A percentile compares a stretch with the other conserved stretches of the same genome.
Conservation (phyloP, 2,329 filamentous ascomycete genomes). For the Cytospora paraplurivora region DNA sequence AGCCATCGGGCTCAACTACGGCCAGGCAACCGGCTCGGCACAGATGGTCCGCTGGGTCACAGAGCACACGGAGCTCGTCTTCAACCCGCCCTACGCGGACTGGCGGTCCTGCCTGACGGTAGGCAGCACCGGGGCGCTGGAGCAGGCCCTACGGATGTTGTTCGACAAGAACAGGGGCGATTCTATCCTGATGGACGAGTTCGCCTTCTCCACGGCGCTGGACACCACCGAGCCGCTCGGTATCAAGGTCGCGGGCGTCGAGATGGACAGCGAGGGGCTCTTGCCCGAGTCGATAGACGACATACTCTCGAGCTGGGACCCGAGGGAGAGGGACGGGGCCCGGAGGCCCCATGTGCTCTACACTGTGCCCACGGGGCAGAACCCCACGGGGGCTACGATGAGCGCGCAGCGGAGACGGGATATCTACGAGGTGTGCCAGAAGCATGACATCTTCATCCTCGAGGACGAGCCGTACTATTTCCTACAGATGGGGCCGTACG, state of each 20-base stretch:
- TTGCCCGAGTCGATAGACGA: conserved; percentile 55
- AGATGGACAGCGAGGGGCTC: conserved; percentile 57
- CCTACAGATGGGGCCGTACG: conserved; percentile 80
- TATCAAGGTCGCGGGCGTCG: conserved; percentile 52
- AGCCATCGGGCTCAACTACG: conserved; percentile 89
- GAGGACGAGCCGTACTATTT: conserved; percentile 97
- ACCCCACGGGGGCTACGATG: conserved; percentile 87
- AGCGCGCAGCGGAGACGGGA: conserved; percentile 65
- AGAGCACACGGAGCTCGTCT: conserved; percentile 92
- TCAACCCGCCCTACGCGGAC: conserved; percentile 83
- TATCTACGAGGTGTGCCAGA: conserved; percentile 76
- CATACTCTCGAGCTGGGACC: conserved; percentile 54
- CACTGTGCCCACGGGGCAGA: conserved; percentile 76
- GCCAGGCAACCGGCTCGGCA: conserved; percentile 80
- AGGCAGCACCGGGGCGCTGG: conserved; percentile 83
- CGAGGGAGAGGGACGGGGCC: conserved; percentile 42
- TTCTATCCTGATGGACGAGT: conserved; percentile 83
- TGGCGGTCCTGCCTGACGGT: conserved; percentile 84
- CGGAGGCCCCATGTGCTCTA: conserved; percentile 59
- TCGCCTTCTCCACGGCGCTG: conserved; percentile 77
- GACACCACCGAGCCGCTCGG: conserved; percentile 60
- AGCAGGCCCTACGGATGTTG: conserved; percentile 82
- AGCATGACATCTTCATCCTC: conserved; percentile 83
- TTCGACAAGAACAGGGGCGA: conserved; percentile 70
- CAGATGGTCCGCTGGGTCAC: conserved; percentile 89